These are phyloP conservation scores for Aspergillus spinulosporus DNA, from an alignment of 2,329 filamentous ascomycete species.

Conservation along the genomic window DNA sequence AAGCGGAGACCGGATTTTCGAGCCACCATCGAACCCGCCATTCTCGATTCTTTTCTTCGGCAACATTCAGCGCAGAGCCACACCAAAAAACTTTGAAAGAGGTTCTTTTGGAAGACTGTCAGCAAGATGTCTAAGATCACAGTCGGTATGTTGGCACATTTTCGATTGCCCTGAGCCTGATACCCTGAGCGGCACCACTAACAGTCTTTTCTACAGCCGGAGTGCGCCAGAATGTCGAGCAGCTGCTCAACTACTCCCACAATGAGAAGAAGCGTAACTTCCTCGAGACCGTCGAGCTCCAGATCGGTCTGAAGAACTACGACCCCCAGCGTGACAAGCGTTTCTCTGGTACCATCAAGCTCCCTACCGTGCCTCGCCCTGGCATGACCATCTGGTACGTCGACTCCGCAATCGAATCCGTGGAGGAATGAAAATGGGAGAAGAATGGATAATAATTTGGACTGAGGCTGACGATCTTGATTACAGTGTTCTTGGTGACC, in stretches of 20 bases:
- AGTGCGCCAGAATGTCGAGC: conserved; percentile 91
- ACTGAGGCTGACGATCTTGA: conserved; percentile 17
- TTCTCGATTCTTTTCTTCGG: conserved; percentile 26
- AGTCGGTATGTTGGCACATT: conserved; percentile 49
- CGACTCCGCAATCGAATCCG: neutral
- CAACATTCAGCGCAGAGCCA: conserved; percentile 55
- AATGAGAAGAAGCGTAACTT: conserved; percentile 99
- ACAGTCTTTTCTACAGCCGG: conserved; percentile 59
- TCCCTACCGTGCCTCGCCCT: conserved; percentile 86
- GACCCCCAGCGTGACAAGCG: conserved; percentile 99
- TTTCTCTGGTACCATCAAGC: conserved; percentile 99
- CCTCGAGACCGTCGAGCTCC: conserved; percentile 79
- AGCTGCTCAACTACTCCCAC: conserved; percentile 91
- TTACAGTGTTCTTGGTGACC: conserved; percentile 74
- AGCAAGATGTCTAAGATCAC: conserved; percentile 59
- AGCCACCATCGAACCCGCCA: conserved; percentile 18
- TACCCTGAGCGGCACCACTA: no score
- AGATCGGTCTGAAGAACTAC: conserved; percentile 98
- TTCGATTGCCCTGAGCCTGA: neutral
- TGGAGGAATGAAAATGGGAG: neutral
- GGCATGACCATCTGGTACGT: conserved; percentile 80
- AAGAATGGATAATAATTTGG: no score
- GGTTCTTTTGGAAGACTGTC: conserved; percentile 84
- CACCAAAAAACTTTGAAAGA: conserved; percentile 65
- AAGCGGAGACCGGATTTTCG: conserved; percentile 42